Evolutionary conservation across 176 grass and related monocot species (phyloP).

Genomic region (Zea luxurians): DNA sequence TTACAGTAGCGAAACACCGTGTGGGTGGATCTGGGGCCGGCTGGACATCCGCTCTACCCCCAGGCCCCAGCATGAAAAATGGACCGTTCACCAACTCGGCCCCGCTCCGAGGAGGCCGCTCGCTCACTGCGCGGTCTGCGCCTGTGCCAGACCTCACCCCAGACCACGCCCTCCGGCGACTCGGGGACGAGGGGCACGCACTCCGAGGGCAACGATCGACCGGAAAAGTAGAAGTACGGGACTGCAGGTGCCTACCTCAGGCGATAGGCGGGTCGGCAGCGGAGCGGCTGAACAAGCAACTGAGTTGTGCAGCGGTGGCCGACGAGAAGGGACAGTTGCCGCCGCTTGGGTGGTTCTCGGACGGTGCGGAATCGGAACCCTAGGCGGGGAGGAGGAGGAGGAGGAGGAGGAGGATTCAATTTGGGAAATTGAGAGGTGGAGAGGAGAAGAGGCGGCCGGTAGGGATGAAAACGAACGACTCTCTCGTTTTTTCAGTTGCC

Average conservation of each 20-base stretch:
- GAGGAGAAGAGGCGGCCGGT: neutral
- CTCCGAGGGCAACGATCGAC: neutral
- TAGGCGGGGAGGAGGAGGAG: slow-evolving; percentile 27
- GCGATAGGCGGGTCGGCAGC: no score
- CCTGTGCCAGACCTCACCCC: neutral
- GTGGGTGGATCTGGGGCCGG: neutral
- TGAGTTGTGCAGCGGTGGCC: neutral
- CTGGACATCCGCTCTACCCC: neutral
- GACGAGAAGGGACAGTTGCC: neutral
- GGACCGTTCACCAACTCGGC: neutral
- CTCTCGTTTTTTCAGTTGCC: neutral
- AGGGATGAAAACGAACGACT: neutral
- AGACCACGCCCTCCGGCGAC: neutral
- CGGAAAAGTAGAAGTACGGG: neutral
- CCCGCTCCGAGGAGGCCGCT: neutral
- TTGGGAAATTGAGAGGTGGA: neutral
- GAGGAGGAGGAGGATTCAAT: slow-evolving; percentile 18
- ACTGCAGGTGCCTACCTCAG: neutral
- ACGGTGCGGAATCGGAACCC: slow-evolving; percentile 14
- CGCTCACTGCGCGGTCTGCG: neutral
- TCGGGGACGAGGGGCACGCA: neutral
- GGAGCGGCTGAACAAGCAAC: neutral
- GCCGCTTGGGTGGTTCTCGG: neutral
- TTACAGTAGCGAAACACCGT: neutral
- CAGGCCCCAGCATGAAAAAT: neutral